These are phyloP conservation scores for Claviceps purpurea DNA, from an alignment of 2,329 filamentous ascomycete species.

Conservation along the genomic window DNA sequence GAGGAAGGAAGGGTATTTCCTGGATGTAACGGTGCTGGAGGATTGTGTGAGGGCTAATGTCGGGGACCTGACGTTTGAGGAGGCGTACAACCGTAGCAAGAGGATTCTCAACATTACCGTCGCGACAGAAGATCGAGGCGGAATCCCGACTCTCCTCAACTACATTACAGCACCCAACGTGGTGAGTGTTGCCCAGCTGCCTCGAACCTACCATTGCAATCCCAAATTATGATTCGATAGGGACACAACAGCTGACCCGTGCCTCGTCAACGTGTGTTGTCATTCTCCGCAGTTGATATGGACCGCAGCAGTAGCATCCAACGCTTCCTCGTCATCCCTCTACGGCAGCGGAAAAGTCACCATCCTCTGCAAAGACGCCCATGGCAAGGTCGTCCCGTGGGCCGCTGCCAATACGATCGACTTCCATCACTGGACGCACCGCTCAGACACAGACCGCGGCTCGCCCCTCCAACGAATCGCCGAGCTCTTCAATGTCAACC, in stretches of 20 bases:
- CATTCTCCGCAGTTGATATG: constrained; percentile 49
- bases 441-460: constrained; percentile 51
- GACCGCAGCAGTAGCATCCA: constrained; percentile 66
- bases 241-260: background rate
- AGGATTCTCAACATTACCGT: constrained; percentile 86
- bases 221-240: background rate
- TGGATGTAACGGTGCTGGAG: constrained; percentile 71
- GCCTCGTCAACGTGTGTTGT: background rate
- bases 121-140: constrained; percentile 58
- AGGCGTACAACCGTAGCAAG: constrained; percentile 77
- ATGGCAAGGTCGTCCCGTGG: constrained; percentile 63
- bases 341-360: constrained; percentile 50
- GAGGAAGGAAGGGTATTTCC: constrained; percentile 63
- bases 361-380: constrained; percentile 66
- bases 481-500: constrained; percentile 84
- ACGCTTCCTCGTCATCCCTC: constrained; percentile 50
- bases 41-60: constrained; percentile 75
- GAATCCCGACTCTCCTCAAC: constrained; percentile 75
- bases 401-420: constrained; percentile 45
- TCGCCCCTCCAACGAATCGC: constrained; percentile 56
- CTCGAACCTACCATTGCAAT: background rate
- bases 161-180: constrained; percentile 90
- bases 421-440: constrained; percentile 56
- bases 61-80: constrained; percentile 83
- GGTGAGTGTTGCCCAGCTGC: constrained; percentile 35